phyloP scores from a whole-genome alignment of 805 yeast species.

The Candida tibetensis region DNA sequence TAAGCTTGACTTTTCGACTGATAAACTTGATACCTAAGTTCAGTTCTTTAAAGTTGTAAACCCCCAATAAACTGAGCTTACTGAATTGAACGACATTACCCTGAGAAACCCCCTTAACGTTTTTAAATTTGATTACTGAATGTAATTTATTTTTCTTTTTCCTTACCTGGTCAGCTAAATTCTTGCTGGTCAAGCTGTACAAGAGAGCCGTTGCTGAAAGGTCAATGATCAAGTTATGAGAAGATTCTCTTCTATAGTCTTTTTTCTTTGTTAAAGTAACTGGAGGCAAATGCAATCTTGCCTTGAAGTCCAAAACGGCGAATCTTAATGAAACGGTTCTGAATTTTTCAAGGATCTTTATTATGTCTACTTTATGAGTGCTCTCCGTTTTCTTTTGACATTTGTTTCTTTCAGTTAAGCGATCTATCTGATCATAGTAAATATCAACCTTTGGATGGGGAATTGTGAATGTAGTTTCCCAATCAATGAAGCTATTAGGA shows the following conservation, averaged over 20 bases:
- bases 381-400: not conserved
- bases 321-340: conserved; percentile 21
- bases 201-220: conserved; percentile 22
- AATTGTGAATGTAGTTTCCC: conserved; percentile 20
- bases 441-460: conserved; percentile 36
- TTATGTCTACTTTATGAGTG: not conserved
- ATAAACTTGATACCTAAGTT: conserved; percentile 21
- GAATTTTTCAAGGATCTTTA: conserved; percentile 10
- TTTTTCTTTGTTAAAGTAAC: conserved; percentile 13
- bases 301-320: conserved; percentile 28
- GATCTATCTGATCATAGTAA: conserved; percentile 37
- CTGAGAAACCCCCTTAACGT: conserved; percentile 26
- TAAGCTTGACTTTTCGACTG: conserved; percentile 26
- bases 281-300: conserved; percentile 31
- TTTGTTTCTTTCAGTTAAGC: conserved; percentile 4
- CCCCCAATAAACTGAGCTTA: conserved; percentile 24
- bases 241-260: conserved; percentile 19
- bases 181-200: conserved; percentile 27
- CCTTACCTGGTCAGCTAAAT: conserved; percentile 13
- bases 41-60: conserved; percentile 23
- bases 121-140: conserved; percentile 29
- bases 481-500: conserved; percentile 13
- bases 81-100: conserved; percentile 30
- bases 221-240: conserved; percentile 25
- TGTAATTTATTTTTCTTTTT: conserved; percentile 15